phyloP scores from a whole-genome alignment of 257 asterid genomes.

The Salvia hispanica region DNA sequence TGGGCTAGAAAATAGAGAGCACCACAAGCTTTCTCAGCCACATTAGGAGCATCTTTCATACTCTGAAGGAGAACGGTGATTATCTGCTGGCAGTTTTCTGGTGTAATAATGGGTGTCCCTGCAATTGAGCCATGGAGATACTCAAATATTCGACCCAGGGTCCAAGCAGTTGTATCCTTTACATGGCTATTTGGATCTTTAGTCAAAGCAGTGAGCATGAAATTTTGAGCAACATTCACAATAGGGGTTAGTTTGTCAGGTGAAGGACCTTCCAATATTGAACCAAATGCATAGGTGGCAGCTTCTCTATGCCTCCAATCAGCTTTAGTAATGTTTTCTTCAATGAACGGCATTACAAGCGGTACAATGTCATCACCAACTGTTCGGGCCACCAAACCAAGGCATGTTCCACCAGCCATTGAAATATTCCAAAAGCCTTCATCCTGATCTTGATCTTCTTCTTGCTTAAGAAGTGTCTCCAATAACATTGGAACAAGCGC shows the following conservation, averaged over 20 bases:
- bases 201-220: conserved; percentile 70
- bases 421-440: conserved; percentile 89
- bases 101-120: conserved; percentile 63
- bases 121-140: conserved; percentile 70
- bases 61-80: conserved; percentile 67
- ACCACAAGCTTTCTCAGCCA: conserved; percentile 82
- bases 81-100: conserved; percentile 64
- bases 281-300: conserved; percentile 82
- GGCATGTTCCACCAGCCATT: conserved; percentile 92
- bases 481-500: conserved; percentile 77
- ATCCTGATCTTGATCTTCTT: conserved; percentile 84
- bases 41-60: conserved; percentile 77
- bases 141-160: conserved; percentile 76
- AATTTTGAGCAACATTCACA: conserved; percentile 64
- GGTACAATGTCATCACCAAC: conserved; percentile 84
- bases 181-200: conserved; percentile 75
- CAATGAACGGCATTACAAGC: conserved; percentile 76
- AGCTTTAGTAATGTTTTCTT: conserved; percentile 58
- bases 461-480: conserved; percentile 85
- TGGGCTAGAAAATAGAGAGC: conserved; percentile 79
- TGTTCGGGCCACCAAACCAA: conserved; percentile 76
- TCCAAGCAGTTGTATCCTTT: conserved; percentile 88
- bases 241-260: conserved; percentile 67
- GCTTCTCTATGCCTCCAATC: conserved; percentile 85
- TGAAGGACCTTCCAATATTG: conserved; percentile 82